A percentile compares a stretch with the other conserved stretches of the same genome.
Evolutionary conservation across 2,329 filamentous ascomycete species (phyloP).

Genomic region (Colletotrichum sp.): DNA sequence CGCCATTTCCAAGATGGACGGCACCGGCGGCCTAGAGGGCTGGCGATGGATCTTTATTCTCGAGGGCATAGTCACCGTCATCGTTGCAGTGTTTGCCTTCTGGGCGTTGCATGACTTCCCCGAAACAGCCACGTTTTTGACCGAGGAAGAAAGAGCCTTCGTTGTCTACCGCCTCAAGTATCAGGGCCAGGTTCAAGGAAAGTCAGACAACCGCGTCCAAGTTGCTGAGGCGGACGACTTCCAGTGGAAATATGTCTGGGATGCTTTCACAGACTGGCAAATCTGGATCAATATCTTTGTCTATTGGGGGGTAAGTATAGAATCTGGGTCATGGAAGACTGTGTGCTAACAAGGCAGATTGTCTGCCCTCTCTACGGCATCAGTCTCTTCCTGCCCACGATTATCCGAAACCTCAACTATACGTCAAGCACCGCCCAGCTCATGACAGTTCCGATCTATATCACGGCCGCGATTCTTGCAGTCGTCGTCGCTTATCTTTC

Average conservation of each 20-base stretch:
- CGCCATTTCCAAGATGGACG: constrained; percentile 72
- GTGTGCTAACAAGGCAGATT: constrained; percentile 34
- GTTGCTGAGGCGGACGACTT: constrained; percentile 76
- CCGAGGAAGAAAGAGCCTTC: constrained; percentile 70
- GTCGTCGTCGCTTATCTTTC: constrained; percentile 59
- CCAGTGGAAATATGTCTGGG: constrained; percentile 74
- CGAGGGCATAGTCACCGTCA: constrained; percentile 71
- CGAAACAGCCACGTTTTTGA: constrained; percentile 76
- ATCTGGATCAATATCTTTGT: constrained; percentile 67
- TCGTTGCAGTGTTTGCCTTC: constrained; percentile 70
- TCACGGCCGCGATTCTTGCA: constrained; percentile 66
- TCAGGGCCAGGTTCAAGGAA: constrained; percentile 51
- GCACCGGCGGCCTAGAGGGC: constrained; percentile 60
- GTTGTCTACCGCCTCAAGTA: constrained; percentile 72
- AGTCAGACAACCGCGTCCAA: constrained; percentile 22
- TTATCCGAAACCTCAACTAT: constrained; percentile 65
- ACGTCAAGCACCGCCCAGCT: constrained; percentile 63
- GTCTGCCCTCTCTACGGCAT: constrained; percentile 60
- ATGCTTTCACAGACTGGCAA: constrained; percentile 80
- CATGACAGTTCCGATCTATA: constrained; percentile 64
- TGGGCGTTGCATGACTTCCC: constrained; percentile 83
- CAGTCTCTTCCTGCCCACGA: constrained; percentile 66
- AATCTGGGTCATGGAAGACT: rapidly evolving
- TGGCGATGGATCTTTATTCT: constrained; percentile 74
- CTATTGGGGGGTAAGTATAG: constrained; percentile 62